Base-by-base conservation (phyloP, 352 stramenopile species). In the Phytophthora europaea region DNA sequence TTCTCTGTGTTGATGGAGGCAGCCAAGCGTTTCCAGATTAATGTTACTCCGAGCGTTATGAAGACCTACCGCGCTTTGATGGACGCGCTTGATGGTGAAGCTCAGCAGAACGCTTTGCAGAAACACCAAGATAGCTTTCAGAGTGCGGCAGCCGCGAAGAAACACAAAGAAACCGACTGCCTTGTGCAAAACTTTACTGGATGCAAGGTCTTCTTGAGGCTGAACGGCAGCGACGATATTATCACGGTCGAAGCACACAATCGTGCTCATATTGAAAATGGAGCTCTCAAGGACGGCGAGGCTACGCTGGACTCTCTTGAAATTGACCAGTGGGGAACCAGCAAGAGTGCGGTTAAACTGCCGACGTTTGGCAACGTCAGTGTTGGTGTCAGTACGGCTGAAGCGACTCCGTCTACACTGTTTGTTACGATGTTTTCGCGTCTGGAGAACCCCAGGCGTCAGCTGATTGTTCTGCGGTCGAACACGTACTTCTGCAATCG, bases 401-500 rank as follows among this genome's bases (percentile, higher is more conserved):
- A 76, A 10, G 60, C 73, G 10, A 45, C 66, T 8, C 71, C 74
- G 16, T 84, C 79, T 16, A 89, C 85, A 36, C 47, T 95, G 26
- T 90, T 92, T 59, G 74, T 97, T 12, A 90, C 80, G 1, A 83
- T 86, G 5, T 87, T 87, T 65, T 94, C 83, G 33, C 84, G 88
- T 1, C 64, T 97, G 31, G 90, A 97, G 69, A 83, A 94, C 61
- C 81, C 85, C 18, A 66, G 59, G 13, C 82, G 84, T 34, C 85
- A 92, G 36, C 78, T 85, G 0, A 80, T 97, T 33, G 82, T 91
- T 50, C 76, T 97, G 33, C 88, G 92, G 75, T 94, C 90, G 28
- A 95, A 94, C 60, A 71, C 93, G 45, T 94, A 85, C 61, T 85
- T 97, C 43, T 90, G 81, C 69, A 97, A 97, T 73, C 83, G 90